Evolutionary conservation across 129 eudicot species (phyloP), one percentile per base, ranked within the genome.

Genomic region (Artemisia tridentata): DNA sequence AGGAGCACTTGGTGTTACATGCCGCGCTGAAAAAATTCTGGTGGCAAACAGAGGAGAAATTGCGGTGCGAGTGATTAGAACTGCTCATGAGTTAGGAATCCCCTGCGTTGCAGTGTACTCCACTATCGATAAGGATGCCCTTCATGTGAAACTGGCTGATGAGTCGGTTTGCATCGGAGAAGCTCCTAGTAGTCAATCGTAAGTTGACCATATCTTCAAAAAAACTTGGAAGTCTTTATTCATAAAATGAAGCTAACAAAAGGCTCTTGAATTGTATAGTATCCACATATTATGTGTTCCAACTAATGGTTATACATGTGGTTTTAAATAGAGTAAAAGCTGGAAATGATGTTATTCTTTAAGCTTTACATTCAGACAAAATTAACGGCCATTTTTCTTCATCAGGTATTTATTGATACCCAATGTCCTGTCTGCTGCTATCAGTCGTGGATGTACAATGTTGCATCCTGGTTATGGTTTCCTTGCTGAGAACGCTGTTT

Each of bases 61-160:
- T 68, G 98, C 98, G 54, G 96, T 93, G 61, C 90, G 98, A 61
- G 98, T 93, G 69, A 93, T 93, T 68, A 82, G 96, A 46, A 89
- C 98, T 78, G 98, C 98, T 66, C 96, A 93, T 80, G 98, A 93
- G 83, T 77, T 93, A 80, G 98, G 96, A 11, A 93, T 93, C 62
- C 98, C 96, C 27, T 93, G 96, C 79, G 98, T 93, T 78, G 98
- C 98, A 19, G 95, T 93, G 60, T 93, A 93, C 83, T 93, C 98
- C 51, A 93, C 98, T 11, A 93, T 93, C 21, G 98, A 93, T 75
- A 93, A 89, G 75, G 98, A 93, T 82, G 96, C 98, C 49, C 96
- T 93, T 73, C 98, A 93, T 79, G 98, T 93, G 71, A 93, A 93
- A 74, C 81, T 93, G 49, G 98, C 98, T 56, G 98, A 93, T 80